Percentiles rank a stretch among this genome's conserved stretches.
phyloP scores from a whole-genome alignment of 306 rosid genomes.

The Glycyrrhiza uralensis region DNA sequence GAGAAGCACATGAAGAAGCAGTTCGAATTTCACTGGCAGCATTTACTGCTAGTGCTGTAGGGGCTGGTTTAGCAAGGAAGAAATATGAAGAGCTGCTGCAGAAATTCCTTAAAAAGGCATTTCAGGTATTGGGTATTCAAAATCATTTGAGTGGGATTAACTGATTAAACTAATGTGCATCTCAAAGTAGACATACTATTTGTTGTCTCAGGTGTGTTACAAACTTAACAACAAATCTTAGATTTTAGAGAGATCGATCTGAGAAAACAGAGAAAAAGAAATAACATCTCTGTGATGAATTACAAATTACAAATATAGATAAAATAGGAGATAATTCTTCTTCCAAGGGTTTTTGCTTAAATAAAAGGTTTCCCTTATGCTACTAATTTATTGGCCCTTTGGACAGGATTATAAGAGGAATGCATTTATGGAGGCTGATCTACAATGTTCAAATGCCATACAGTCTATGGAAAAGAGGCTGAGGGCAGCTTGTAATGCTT shows the following conservation, averaged over 20 bases:
- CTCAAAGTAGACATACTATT: not conserved
- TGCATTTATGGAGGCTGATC: slow-evolving; percentile 83
- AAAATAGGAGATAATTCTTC: not conserved
- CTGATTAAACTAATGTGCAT: not conserved
- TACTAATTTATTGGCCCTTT: slow-evolving; percentile 17
- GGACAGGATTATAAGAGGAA: slow-evolving; percentile 73
- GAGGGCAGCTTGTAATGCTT: slow-evolving; percentile 80
- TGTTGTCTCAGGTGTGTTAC: not conserved
- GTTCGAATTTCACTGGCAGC: slow-evolving; percentile 63
- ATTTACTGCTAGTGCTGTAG: slow-evolving; percentile 73
- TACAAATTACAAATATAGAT: not conserved
- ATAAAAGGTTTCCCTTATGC: not conserved
- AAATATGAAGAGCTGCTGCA: slow-evolving; percentile 68
- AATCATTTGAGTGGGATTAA: not conserved
- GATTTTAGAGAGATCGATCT: not conserved
- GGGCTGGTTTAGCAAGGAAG: slow-evolving; percentile 76
- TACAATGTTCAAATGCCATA: slow-evolving; percentile 66
- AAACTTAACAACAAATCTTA: not conserved
- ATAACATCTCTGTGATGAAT: not conserved
- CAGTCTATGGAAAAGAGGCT: slow-evolving; percentile 86
- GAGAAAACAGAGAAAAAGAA: not conserved
- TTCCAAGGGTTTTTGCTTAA: not conserved
- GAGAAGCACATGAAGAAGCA: slow-evolving; percentile 86
- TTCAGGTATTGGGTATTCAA: slow-evolving; percentile 53
- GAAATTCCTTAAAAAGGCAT: slow-evolving; percentile 63